These are phyloP conservation scores for Plasmopara muralis DNA, from an alignment of 352 stramenopile species.

Conservation along the genomic window DNA sequence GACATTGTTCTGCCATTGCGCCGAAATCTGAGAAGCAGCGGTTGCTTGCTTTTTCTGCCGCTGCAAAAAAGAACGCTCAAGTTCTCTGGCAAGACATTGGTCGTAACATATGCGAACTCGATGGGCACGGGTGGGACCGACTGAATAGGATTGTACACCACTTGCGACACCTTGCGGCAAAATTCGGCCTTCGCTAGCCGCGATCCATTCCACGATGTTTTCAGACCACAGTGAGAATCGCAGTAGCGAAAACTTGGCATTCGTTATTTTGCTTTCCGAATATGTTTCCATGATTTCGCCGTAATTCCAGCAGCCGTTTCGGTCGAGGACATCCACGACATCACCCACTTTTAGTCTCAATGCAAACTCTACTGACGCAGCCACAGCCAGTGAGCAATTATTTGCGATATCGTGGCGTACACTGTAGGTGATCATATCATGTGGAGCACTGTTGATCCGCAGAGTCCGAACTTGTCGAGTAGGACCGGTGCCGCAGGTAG, in stretches of 20 bases:
- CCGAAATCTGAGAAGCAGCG: constrained; percentile 16
- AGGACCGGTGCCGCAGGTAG: constrained; percentile 3
- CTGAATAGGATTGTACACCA: constrained; percentile 34
- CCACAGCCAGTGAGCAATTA: constrained; percentile 36
- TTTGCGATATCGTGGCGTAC: constrained; percentile 26
- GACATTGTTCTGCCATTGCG: constrained; percentile 7
- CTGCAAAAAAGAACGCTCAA: constrained; percentile 47
- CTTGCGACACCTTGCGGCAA: constrained; percentile 62
- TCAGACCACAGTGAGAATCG: constrained; percentile 55
- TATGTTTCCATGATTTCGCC: constrained; percentile 63
- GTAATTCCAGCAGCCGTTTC: constrained; percentile 76
- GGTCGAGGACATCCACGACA: constrained; percentile 71
- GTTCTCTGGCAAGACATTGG: constrained; percentile 34
- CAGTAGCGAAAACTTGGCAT: constrained; percentile 60
- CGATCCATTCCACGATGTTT: constrained; percentile 63
- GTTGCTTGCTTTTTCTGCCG: constrained; percentile 31
- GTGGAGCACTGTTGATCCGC: constrained; percentile 33
- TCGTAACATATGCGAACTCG: constrained; percentile 42
- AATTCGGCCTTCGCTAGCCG: constrained; percentile 55
- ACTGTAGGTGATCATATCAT: constrained; percentile 53
- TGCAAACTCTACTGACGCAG: constrained; percentile 63
- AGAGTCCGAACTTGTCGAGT: constrained; percentile 17
- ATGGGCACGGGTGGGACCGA: constrained; percentile 34
- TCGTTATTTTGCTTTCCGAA: constrained; percentile 23
- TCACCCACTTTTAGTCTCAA: constrained; percentile 50